Conservation (phyloP, 2,329 filamentous ascomycete genomes). For the Colletotrichum theobromicola region DNA sequence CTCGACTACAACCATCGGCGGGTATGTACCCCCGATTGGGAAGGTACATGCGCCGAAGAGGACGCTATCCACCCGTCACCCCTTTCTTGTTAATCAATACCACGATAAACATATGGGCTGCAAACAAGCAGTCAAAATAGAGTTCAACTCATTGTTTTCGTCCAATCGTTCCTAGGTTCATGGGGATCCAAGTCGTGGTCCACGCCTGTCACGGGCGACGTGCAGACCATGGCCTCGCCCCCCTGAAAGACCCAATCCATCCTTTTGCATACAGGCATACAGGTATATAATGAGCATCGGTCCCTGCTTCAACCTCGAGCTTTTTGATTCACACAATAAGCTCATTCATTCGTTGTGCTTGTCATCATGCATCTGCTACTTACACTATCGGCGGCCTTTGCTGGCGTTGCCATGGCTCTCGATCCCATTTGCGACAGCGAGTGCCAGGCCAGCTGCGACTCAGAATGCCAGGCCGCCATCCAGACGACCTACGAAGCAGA, state of each 20-base stretch:
- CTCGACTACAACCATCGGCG: neutral
- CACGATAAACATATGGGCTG: neutral
- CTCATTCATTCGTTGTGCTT: neutral
- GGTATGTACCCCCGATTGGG: neutral
- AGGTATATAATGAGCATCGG: neutral
- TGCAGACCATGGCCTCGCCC: neutral
- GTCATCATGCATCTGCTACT: neutral
- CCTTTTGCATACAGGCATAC: too few species aligned
- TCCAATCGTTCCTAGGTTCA: neutral
- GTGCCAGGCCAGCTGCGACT: neutral
- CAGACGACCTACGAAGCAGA: slow-evolving; percentile 3
- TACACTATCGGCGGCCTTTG: neutral
- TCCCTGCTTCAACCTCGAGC: neutral
- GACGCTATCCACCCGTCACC: neutral
- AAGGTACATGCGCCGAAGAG: neutral
- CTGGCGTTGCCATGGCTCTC: neutral
- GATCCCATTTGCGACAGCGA: slow-evolving; percentile 1
- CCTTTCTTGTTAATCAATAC: neutral
- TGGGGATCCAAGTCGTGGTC: neutral
- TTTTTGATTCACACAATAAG: neutral
- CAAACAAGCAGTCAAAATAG: neutral
- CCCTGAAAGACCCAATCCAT: neutral
- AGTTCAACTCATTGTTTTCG: neutral
- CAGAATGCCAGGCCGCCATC: neutral
- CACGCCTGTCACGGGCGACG: neutral